A percentile compares a stretch with the other conserved stretches of the same genome.
These are phyloP conservation scores for Aquanectria penicillioides DNA, from an alignment of 2,329 filamentous ascomycete species.

Conservation along the genomic window DNA sequence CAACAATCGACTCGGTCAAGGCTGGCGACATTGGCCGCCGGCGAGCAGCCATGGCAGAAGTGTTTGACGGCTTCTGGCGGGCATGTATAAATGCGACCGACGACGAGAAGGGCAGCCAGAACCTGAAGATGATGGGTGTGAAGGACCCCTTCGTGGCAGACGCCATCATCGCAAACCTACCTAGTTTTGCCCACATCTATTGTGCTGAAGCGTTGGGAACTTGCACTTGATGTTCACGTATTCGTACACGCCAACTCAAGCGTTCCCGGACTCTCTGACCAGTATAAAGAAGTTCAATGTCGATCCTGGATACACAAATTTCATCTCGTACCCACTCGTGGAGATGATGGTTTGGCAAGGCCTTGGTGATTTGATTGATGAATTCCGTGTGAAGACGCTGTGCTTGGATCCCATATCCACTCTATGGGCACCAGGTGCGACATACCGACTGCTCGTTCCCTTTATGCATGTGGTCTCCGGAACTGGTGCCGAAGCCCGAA, in stretches of 20 bases:
- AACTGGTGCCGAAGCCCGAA: constrained; percentile 71
- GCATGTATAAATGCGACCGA: constrained; percentile 80
- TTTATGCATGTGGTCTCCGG: constrained; percentile 80
- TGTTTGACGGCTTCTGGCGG: constrained; percentile 86
- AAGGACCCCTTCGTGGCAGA: constrained; percentile 74
- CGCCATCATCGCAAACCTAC: constrained; percentile 87
- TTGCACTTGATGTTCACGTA: constrained; percentile 91
- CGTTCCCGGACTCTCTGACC: constrained; percentile 81
- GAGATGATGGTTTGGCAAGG: constrained; percentile 95
- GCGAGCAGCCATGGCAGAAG: constrained; percentile 77
- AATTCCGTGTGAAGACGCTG: constrained; percentile 75
- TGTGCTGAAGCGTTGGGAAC: constrained; percentile 82
- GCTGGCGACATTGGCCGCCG: constrained; percentile 77
- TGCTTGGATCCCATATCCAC: constrained; percentile 79
- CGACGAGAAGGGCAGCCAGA: constrained; percentile 66
- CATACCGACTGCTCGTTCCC: constrained; percentile 78
- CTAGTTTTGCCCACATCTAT: constrained; percentile 80
- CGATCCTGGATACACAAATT: constrained; percentile 79
- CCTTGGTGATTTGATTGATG: constrained; percentile 80
- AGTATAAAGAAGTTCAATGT: constrained; percentile 79
- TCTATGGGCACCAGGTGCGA: constrained; percentile 79
- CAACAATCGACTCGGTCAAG: constrained; percentile 76
- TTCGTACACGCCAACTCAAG: constrained; percentile 78
- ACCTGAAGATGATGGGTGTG: constrained; percentile 72
- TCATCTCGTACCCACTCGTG: constrained; percentile 82